Evolutionary conservation across 805 yeast genomes (phyloP), one percentile per base, ranked within the genome.

Genomic region (Lipomyces sp.): DNA sequence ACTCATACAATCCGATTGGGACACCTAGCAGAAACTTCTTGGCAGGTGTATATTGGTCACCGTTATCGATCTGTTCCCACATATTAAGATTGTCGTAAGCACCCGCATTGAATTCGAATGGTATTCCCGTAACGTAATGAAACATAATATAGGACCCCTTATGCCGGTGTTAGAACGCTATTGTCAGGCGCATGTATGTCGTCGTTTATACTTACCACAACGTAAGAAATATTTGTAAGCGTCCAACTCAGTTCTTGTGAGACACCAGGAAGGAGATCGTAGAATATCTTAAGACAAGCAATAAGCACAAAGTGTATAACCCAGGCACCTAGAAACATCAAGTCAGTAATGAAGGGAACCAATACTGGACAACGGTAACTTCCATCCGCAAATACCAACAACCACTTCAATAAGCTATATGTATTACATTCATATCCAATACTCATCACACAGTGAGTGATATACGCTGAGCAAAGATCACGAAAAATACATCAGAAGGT

Each of bases 1-100:
- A 10, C 24, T 24, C 72, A 6, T 55, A 70, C 74, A 95, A 82
- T 6, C 86, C 87, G 70, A 95, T 90, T 34, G 99, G 99, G n/a
- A 95, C 97, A 59, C 90, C 87, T 80, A 94, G 85, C 71, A 94
- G 81, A 75, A 92, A 94, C 79, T 94, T 94, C 82, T 95, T 93
- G 50, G 97, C 88, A 11, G 99, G 99, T 0, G 99, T 95, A 77
- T 93, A 94, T 78, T 92, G 96, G 75, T 92, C 98, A 66, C 98
- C 99, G 74, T 93, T 87, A 77, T 90, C 96, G 66, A 89, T 88
- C 79, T 94, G 99, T 79, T 94, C 99, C 99, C 99, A 94, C 98
- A 94, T 92, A 30, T 97, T 95, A 72, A 94, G 83, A 75, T 91
- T 88, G 76, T 94, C 99, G 78, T 90, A 95, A 0, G 98, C 98